phyloP scores from a whole-genome alignment of 352 stramenopile species.

The Globisporangium perplexum region DNA sequence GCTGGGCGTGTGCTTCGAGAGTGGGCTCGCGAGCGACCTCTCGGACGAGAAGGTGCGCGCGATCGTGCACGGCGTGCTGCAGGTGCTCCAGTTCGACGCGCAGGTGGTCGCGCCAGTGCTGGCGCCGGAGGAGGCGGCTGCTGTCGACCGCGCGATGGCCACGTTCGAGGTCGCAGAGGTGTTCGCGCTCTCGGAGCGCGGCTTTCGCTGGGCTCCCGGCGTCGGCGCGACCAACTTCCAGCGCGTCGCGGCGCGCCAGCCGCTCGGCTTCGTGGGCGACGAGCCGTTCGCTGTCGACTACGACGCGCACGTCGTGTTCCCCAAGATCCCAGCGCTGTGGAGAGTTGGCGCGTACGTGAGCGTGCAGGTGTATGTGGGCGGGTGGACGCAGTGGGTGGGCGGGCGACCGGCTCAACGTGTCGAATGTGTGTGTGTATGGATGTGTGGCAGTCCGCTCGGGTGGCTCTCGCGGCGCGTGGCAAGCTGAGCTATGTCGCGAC shows the following conservation, averaged over 20 bases:
- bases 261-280: slow-evolving; percentile 42
- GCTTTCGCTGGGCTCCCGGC: slow-evolving; percentile 51
- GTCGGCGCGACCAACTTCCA: slow-evolving; percentile 65
- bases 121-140: not conserved
- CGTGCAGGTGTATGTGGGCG: not conserved
- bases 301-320: slow-evolving; percentile 62
- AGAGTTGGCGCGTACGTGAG: slow-evolving; percentile 45
- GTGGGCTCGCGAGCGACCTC: slow-evolving; percentile 49
- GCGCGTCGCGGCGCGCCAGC: slow-evolving; percentile 22
- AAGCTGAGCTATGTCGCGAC: too few species aligned
- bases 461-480: slow-evolving; percentile 36
- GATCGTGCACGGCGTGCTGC: slow-evolving; percentile 32
- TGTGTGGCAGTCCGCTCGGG: slow-evolving; percentile 29
- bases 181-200: slow-evolving; percentile 48
- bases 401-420: not conserved
- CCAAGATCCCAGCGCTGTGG: slow-evolving; percentile 54
- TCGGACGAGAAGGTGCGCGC: slow-evolving; percentile 36
- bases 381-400: too few species aligned
- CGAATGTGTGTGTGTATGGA: not conserved
- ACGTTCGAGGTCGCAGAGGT: slow-evolving; percentile 54
- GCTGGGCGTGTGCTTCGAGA: slow-evolving; percentile 68
- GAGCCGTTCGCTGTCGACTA: slow-evolving; percentile 43
- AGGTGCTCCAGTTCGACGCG: slow-evolving; percentile 46
- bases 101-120: slow-evolving; percentile 17
- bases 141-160: not conserved